These are phyloP conservation scores for Cryoendolithus antarcticus DNA, from an alignment of 2,329 filamentous ascomycete genomes.

Conservation along the genomic window DNA sequence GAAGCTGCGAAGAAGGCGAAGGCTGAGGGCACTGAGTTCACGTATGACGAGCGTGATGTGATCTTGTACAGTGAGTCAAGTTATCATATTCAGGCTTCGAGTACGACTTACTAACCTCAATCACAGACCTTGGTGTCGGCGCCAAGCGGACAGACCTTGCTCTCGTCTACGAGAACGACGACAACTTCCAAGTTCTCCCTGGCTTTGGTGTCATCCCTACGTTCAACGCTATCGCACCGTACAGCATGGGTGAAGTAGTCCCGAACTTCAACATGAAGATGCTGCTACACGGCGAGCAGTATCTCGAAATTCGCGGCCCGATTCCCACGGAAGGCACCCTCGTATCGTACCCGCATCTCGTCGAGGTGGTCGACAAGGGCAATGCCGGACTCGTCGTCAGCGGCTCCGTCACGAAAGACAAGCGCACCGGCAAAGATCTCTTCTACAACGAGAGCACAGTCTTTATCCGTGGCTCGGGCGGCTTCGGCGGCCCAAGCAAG, in stretches of 20 bases:
- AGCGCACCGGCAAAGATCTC: slow-evolving; percentile 71
- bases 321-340: slow-evolving; percentile 75
- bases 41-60: slow-evolving; percentile 73
- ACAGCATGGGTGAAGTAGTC: slow-evolving; percentile 67
- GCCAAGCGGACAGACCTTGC: slow-evolving; percentile 76
- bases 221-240: slow-evolving; percentile 57
- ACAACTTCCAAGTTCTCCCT: slow-evolving; percentile 81
- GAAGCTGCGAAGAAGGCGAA: slow-evolving; percentile 61
- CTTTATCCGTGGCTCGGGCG: slow-evolving; percentile 82
- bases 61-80: slow-evolving; percentile 68
- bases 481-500: slow-evolving; percentile 76
- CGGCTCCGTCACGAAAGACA: slow-evolving; percentile 72
- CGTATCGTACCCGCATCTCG: slow-evolving; percentile 62
- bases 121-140: slow-evolving; percentile 63
- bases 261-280: slow-evolving; percentile 98
- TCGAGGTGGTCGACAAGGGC: slow-evolving; percentile 96
- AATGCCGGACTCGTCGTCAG: slow-evolving; percentile 71
- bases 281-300: slow-evolving; percentile 97
- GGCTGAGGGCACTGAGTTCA: slow-evolving; percentile 62
- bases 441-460: slow-evolving; percentile 97
- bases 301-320: slow-evolving; percentile 85
- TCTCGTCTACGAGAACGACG: slow-evolving; percentile 74
- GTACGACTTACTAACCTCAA: slow-evolving; percentile 48
- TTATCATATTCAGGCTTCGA: slow-evolving; percentile 55
- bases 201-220: slow-evolving; percentile 87